These are phyloP conservation scores for Phytophthora pseudosyringae DNA, from an alignment of 352 stramenopile genomes.

Conservation along the genomic window DNA sequence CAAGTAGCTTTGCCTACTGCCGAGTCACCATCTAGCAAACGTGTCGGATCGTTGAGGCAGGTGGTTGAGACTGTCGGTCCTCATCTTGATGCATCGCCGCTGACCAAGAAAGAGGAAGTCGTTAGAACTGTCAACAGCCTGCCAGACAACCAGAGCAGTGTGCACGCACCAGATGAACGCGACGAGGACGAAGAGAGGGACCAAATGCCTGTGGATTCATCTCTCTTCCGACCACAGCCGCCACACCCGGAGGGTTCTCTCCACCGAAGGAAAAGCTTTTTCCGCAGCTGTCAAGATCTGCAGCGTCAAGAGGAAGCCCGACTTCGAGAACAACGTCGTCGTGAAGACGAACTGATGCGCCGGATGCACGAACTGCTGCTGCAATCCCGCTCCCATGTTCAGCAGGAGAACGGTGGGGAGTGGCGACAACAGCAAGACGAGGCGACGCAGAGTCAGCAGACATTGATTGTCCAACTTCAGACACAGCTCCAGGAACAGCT, in stretches of 20 bases:
- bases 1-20: neutral
- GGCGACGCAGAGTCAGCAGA: constrained; percentile 32
- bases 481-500: constrained; percentile 23
- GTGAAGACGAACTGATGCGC: constrained; percentile 48
- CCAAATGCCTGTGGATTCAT: constrained; percentile 12
- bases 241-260: neutral
- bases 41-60: neutral
- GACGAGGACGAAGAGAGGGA: constrained; percentile 22
- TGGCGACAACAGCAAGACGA: constrained; percentile 35
- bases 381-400: constrained; percentile 24
- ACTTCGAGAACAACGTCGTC: constrained; percentile 29
- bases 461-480: constrained; percentile 31
- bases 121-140: constrained; percentile 2
- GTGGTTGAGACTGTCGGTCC: constrained; percentile 19
- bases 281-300: constrained; percentile 51
- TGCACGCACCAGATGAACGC: neutral
- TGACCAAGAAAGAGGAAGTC: constrained; percentile 23
- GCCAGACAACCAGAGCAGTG: constrained; percentile 22
- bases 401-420: constrained; percentile 30
- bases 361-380: constrained; percentile 53
- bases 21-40: neutral
- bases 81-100: constrained; percentile 10
- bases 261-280: constrained; percentile 46
- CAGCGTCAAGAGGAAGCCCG: constrained; percentile 46
- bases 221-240: neutral